Conservation (phyloP, 2,329 filamentous ascomycete genomes). For the Colletotrichum cuscutae region DNA sequence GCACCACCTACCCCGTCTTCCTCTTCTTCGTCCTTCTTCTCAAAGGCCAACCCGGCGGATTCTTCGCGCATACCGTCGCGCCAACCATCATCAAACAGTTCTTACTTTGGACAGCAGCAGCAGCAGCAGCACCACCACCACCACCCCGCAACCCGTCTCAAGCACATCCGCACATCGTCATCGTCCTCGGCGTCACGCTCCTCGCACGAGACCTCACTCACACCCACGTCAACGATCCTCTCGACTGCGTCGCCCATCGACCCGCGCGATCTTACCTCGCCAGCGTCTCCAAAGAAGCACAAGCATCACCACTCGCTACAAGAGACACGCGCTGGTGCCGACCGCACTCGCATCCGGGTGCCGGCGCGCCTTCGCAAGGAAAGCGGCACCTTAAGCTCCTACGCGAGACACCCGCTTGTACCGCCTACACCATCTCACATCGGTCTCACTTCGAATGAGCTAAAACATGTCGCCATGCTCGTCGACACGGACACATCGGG, state of each 20-base stretch:
- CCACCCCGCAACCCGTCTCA: constrained; percentile 30
- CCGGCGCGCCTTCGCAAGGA: constrained; percentile 26
- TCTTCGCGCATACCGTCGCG: constrained; percentile 14
- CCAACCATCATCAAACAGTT: background rate
- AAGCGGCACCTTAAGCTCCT: constrained; percentile 26
- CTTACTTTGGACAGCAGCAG: background rate
- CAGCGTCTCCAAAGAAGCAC: constrained; percentile 31
- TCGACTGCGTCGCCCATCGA: constrained; percentile 29
- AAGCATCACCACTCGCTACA: constrained; percentile 27
- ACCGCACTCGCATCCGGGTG: constrained; percentile 17
- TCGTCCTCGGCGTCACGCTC: constrained; percentile 41
- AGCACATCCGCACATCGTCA: constrained; percentile 45
- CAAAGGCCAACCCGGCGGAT: constrained; percentile 18
- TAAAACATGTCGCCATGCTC: constrained; percentile 51
- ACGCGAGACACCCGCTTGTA: constrained; percentile 20
- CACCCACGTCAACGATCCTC: constrained; percentile 27
- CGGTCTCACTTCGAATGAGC: constrained; percentile 38
- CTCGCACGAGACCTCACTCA: constrained; percentile 37
- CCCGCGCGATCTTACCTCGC: constrained; percentile 36
- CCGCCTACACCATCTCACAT: constrained; percentile 16
- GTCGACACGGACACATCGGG: constrained; percentile 39
- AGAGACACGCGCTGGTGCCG: constrained; percentile 11
- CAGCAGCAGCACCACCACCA: background rate
- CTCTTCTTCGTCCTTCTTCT: constrained; percentile 27
- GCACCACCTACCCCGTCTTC: constrained; percentile 38